Conservation (phyloP, 176 grass and related monocot genomes). For the Musa troglodytarum region DNA sequence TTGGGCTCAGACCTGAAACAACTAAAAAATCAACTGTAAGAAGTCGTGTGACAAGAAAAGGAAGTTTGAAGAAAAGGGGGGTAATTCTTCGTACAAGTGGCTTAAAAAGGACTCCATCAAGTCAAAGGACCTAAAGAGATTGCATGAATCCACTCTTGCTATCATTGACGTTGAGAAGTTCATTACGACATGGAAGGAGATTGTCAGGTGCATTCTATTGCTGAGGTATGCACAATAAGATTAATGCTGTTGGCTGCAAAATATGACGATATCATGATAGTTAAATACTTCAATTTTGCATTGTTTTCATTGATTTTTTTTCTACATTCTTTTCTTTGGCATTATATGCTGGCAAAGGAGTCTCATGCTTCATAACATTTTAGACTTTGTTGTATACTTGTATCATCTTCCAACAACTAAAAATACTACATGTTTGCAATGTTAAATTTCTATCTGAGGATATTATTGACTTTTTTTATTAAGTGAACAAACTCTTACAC, state of each 20-base stretch:
- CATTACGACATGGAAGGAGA: conserved; percentile 82
- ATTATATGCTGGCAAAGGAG: background rate
- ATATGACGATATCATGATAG: background rate
- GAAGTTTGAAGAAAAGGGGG: conserved; percentile 36
- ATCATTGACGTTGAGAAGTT: conserved; percentile 61
- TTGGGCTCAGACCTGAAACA: conserved; percentile 64
- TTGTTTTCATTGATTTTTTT: background rate
- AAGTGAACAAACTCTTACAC: background rate
- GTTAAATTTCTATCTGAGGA: background rate
- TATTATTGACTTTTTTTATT: conserved; percentile 1
- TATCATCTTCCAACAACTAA: background rate
- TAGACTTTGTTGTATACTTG: background rate
- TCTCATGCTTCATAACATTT: background rate
- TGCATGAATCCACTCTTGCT: conserved; percentile 29
- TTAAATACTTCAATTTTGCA: background rate
- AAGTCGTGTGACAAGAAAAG: conserved; percentile 38
- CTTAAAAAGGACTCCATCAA: conserved; percentile 34
- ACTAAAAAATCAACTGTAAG: conserved; percentile 30
- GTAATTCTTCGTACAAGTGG: conserved; percentile 27
- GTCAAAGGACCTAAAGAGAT: conserved; percentile 15
- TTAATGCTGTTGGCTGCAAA: background rate
- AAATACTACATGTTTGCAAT: background rate
- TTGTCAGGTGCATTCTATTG: conserved; percentile 54
- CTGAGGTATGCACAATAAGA: conserved; percentile 44
- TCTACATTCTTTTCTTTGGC: background rate